These are phyloP conservation scores for Apophysomyces trapeziformis DNA, from an alignment of 371 early-diverging fungal genomes.

Conservation along the genomic window DNA sequence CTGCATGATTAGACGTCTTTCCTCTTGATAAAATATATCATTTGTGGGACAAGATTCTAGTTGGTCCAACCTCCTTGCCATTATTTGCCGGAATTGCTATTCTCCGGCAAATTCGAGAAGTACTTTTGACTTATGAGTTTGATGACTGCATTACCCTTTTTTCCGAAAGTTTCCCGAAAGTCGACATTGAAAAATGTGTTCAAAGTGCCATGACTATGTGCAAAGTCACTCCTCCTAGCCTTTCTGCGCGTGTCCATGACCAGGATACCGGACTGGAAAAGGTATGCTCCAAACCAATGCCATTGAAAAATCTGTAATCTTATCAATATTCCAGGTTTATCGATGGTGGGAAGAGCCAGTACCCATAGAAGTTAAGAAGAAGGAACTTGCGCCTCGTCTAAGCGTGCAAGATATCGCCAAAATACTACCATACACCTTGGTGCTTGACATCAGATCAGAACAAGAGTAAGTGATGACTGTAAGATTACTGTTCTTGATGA, in stretches of 20 bases:
- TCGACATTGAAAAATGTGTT: slow-evolving; percentile 76
- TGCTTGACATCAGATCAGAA: slow-evolving; percentile 66
- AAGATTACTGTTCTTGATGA: neutral
- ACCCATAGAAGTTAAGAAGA: slow-evolving; percentile 55
- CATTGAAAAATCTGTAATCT: neutral
- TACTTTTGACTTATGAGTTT: slow-evolving; percentile 64
- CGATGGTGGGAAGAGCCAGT: slow-evolving; percentile 67
- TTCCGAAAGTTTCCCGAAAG: slow-evolving; percentile 70
- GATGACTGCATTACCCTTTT: slow-evolving; percentile 68
- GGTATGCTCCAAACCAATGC: neutral
- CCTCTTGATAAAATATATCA: slow-evolving; percentile 79
- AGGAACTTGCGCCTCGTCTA: slow-evolving; percentile 65
- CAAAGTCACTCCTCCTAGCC: slow-evolving; percentile 67
- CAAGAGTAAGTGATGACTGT: slow-evolving; percentile 48
- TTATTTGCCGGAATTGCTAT: slow-evolving; percentile 77
- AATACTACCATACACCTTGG: slow-evolving; percentile 54
- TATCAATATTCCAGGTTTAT: neutral
- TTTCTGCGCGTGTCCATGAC: slow-evolving; percentile 25
- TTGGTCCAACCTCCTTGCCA: slow-evolving; percentile 67
- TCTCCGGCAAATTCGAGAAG: slow-evolving; percentile 65
- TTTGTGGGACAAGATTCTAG: slow-evolving; percentile 78
- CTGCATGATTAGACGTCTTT: slow-evolving; percentile 64
- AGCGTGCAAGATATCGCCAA: slow-evolving; percentile 53
- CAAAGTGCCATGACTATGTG: slow-evolving; percentile 71
- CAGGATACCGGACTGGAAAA: slow-evolving; percentile 2